Base-by-base conservation (phyloP, 1,284 basidiomycete species). In the Cutaneotrichosporon cutaneum region DNA sequence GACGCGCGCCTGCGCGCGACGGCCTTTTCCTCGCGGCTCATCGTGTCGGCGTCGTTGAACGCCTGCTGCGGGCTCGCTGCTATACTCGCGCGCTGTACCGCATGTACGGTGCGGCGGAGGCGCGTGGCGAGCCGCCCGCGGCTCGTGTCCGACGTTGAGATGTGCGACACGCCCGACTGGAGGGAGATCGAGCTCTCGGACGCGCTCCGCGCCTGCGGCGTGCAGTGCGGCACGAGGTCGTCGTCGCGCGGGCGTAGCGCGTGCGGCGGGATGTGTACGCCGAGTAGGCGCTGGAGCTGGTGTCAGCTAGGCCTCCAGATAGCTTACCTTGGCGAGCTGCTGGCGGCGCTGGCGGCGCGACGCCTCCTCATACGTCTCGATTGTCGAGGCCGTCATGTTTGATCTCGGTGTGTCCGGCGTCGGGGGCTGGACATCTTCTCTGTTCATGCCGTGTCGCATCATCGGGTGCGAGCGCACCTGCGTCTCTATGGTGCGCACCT, bases 241-340 rank as follows among this genome's bases (percentile, higher is more conserved):
- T 62, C 60, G 5, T 66, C 58, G 44, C 47, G 27, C 35, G 50
- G 24, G 4, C 42, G 57, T 2, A 66, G 33, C 24, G 65, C 53
- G 10, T 60, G 62, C 0, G 68, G 68, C 14, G 69, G 63, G 51
- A 73, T 62, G 0, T 62, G 66, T 4, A 59, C 52, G 16, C 72
- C 72, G 18, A 73, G 60, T 0, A 73, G 45, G 21, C 70, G 66
- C 58, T 73, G 70, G 3, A 73, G 65, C 64, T 58, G 44, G 13
- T 3, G 53, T 54, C 7, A 57, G 55, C 16, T n/a, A 18, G 11
- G 11, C 1, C 24, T 16, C 3, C 11, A 0, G 42, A n/a, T n/a
- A 1, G 26, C 65, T 26, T 51, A 72, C 71, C 55, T 73, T 73
- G 16, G 70, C 65, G 1, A 73, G 59, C 54, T 72, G 70, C 6